Percentiles rank a stretch among this genome's conserved stretches.
These are phyloP conservation scores for Gnetum montanum DNA, from an alignment of 75 land plant species.

Conservation along the genomic window DNA sequence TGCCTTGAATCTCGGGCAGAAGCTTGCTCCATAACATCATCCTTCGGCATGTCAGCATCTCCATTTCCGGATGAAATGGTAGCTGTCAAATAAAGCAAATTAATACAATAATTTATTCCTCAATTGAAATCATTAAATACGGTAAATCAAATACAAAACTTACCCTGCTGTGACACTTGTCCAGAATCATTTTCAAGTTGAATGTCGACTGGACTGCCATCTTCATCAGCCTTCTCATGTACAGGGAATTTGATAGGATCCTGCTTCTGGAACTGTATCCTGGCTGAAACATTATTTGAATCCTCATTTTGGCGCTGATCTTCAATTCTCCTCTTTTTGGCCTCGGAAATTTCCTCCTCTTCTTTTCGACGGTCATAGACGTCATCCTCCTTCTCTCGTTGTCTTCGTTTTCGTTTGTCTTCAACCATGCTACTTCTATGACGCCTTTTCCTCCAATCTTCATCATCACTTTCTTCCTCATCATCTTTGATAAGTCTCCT, in stretches of 20 bases:
- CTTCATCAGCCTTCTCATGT: constrained; percentile 13
- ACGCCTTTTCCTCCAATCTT: constrained; percentile 59
- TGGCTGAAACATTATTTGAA: neutral
- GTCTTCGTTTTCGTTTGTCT: constrained; percentile 61
- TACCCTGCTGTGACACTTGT: constrained; percentile 5
- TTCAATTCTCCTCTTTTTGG: constrained; percentile 45
- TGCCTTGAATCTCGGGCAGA: constrained; percentile 34
- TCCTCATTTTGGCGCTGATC: constrained; percentile 34
- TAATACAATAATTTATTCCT: no score
- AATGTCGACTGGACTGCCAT: constrained; percentile 15
- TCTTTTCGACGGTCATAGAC: constrained; percentile 61
- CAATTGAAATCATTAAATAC: no score
- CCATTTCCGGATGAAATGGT: constrained; percentile 32
- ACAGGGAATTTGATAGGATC: neutral
- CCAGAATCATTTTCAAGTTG: constrained; percentile 8
- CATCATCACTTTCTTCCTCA: constrained; percentile 77
- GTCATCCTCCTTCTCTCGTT: constrained; percentile 86
- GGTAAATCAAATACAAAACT: neutral
- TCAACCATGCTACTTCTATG: constrained; percentile 49
- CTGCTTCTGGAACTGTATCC: neutral
- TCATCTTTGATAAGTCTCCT: constrained; percentile 59
- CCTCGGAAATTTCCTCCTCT: constrained; percentile 77
- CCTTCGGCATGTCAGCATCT: constrained; percentile 8
- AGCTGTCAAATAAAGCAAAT: constrained; percentile 15
- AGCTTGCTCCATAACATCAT: constrained; percentile 18